Evolutionary conservation across 345 rosid genomes (phyloP).

Genomic region (Euphorbia pulcherrima): DNA sequence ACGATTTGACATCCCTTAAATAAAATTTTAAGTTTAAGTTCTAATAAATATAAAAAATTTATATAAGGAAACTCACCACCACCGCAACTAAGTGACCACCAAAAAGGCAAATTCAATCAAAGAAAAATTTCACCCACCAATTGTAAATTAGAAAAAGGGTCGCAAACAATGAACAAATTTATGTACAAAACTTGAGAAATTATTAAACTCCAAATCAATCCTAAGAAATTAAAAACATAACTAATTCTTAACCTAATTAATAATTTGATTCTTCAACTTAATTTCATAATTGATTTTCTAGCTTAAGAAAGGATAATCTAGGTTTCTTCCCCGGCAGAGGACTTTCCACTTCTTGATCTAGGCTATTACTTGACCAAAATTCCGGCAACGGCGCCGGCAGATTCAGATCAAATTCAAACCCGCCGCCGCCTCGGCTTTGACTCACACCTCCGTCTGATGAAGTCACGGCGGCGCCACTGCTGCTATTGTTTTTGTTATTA

Average conservation of each 20-base stretch:
- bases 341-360: slow-evolving; percentile 61
- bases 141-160: not conserved
- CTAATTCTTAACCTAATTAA: not conserved
- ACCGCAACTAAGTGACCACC: no score
- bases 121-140: slow-evolving; percentile 20
- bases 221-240: not conserved
- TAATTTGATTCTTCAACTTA: not conserved
- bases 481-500: not conserved
- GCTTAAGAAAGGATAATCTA: slow-evolving; percentile 24
- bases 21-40: no score
- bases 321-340: slow-evolving; percentile 70
- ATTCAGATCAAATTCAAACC: slow-evolving; percentile 65
- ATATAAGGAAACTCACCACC: no score
- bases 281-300: slow-evolving; percentile 3
- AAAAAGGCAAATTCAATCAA: slow-evolving; percentile 14
- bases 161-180: slow-evolving; percentile 26
- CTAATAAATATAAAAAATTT: no score
- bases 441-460: slow-evolving; percentile 22
- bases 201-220: slow-evolving; percentile 4
- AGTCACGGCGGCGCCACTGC: slow-evolving; percentile 2
- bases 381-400: slow-evolving; percentile 82
- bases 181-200: slow-evolving; percentile 30
- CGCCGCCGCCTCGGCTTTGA: slow-evolving; percentile 40
- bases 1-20: no score
- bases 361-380: slow-evolving; percentile 6